These are phyloP conservation scores for Bryoerythrophyllum caledonicum DNA, from an alignment of 225 moss, liverwort and hornwort species.

Conservation along the genomic window DNA sequence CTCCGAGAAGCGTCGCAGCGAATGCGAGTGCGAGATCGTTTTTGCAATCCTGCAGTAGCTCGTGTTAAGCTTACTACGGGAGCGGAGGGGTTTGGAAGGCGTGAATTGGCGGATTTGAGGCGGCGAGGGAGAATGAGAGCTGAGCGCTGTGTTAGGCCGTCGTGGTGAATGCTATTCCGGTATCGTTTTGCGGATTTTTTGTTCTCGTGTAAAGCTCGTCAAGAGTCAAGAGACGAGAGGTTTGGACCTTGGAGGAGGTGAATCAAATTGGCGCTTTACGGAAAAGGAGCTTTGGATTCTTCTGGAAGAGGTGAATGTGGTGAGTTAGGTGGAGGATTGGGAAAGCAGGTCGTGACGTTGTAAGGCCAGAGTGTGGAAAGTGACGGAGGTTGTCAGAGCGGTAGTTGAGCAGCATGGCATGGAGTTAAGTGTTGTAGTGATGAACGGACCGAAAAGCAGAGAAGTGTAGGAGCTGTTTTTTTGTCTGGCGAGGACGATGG, in stretches of 20 bases:
- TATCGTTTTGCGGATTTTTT: not conserved
- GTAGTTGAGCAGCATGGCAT: slow-evolving; percentile 26
- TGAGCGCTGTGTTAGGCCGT: too few relatives aligned
- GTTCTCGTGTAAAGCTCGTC: not conserved
- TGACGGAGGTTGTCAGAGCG: slow-evolving; percentile 31
- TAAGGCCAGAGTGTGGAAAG: slow-evolving; percentile 26
- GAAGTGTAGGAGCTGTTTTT: not conserved
- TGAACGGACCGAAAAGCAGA: slow-evolving; percentile 4
- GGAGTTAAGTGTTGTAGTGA: slow-evolving; percentile 3
- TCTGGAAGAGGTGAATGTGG: slow-evolving; percentile 17
- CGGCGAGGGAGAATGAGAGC: not conserved
- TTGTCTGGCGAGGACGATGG: slow-evolving; percentile 22
- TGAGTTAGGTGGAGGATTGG: slow-evolving; percentile 25
- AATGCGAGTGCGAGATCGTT: not conserved
- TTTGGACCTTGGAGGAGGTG: slow-evolving; percentile 17
- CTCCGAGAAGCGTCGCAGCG: not conserved
- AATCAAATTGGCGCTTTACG: slow-evolving; percentile 24
- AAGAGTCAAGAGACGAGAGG: slow-evolving; percentile 1
- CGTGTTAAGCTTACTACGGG: not conserved
- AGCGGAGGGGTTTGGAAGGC: not conserved
- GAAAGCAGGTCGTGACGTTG: slow-evolving; percentile 21
- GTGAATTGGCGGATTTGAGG: not conserved
- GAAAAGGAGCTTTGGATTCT: slow-evolving; percentile 20
- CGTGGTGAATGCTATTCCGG: slow-evolving; percentile 26
- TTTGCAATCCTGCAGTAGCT: not conserved